phyloP scores from a whole-genome alignment of 176 grass and related monocot genomes.

The Oryza coarctata region DNA sequence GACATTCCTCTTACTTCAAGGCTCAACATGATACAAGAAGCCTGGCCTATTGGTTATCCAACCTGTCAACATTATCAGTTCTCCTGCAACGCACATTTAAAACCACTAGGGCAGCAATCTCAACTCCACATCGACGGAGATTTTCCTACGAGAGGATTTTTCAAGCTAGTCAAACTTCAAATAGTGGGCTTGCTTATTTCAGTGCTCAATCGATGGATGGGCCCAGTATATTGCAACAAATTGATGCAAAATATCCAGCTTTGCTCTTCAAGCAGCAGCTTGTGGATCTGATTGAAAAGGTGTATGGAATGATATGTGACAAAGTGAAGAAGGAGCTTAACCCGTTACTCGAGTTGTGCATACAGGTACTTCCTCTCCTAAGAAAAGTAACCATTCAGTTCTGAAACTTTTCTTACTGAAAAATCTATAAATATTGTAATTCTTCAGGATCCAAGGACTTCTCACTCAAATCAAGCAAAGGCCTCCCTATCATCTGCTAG shows the following conservation, averaged over 20 bases:
- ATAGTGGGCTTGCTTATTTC: constrained; percentile 56
- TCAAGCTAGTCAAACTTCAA: constrained; percentile 54
- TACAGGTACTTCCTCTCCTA: constrained; percentile 56
- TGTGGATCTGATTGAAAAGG: constrained; percentile 76
- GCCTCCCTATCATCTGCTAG: constrained; percentile 29
- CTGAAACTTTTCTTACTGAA: constrained; percentile 28
- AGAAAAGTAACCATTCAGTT: constrained; percentile 21
- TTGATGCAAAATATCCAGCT: constrained; percentile 77
- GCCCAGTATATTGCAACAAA: constrained; percentile 36
- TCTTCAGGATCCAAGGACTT: constrained; percentile 51
- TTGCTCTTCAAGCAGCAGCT: constrained; percentile 89
- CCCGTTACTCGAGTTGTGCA: constrained; percentile 70
- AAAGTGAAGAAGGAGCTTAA: constrained; percentile 79
- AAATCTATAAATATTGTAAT: constrained; percentile 12
- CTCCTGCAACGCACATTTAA: constrained; percentile 59
- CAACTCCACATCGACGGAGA: constrained; percentile 54
- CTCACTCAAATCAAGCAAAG: constrained; percentile 38
- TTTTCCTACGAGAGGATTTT: constrained; percentile 65
- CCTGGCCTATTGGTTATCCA: constrained; percentile 79
- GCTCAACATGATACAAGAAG: constrained; percentile 58
- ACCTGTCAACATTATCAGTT: constrained; percentile 60
- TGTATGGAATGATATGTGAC: constrained; percentile 65
- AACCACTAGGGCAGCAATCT: constrained; percentile 49
- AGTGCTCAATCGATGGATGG: constrained; percentile 51
- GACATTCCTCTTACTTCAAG: constrained; percentile 54